Percentiles rank a stretch among this genome's conserved stretches.
These are phyloP conservation scores for Colletotrichum navitas DNA, from an alignment of 2,329 filamentous ascomycete species.

Conservation along the genomic window DNA sequence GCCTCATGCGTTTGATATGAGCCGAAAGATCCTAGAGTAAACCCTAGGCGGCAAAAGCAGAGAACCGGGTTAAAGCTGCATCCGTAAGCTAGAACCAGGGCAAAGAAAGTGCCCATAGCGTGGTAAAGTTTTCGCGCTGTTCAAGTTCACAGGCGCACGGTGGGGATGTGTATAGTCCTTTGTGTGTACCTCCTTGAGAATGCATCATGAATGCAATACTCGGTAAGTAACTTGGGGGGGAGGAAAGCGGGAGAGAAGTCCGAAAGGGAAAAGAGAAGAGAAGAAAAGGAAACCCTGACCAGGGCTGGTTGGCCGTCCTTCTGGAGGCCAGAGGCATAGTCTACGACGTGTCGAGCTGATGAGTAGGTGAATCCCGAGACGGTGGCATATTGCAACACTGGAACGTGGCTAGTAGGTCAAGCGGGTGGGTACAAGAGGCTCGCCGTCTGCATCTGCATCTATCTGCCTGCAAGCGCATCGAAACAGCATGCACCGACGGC, in stretches of 20 bases:
- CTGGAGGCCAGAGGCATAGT: background rate
- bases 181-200: background rate
- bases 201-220: constrained; percentile 2
- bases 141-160: constrained; percentile 7
- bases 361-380: background rate
- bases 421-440: constrained; percentile 5
- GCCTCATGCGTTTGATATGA: background rate
- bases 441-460: constrained; percentile 9
- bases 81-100: constrained; percentile 1
- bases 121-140: constrained; percentile 29
- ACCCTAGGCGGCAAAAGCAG: constrained; percentile 11
- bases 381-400: constrained; percentile 13
- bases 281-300: background rate
- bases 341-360: background rate
- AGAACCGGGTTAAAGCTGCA: constrained; percentile 15
- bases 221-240: background rate
- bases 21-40: background rate
- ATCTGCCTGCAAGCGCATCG: constrained; percentile 14
- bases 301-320: background rate
- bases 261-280: background rate
- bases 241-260: background rate
- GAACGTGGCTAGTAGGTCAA: constrained; percentile 8
- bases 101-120: constrained; percentile 25
- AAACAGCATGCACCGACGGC: constrained; percentile 12
- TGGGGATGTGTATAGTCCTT: constrained; percentile 12